Base-by-base conservation (phyloP, 2,329 filamentous ascomycete genomes). In the Cladophialophora bantiana region DNA sequence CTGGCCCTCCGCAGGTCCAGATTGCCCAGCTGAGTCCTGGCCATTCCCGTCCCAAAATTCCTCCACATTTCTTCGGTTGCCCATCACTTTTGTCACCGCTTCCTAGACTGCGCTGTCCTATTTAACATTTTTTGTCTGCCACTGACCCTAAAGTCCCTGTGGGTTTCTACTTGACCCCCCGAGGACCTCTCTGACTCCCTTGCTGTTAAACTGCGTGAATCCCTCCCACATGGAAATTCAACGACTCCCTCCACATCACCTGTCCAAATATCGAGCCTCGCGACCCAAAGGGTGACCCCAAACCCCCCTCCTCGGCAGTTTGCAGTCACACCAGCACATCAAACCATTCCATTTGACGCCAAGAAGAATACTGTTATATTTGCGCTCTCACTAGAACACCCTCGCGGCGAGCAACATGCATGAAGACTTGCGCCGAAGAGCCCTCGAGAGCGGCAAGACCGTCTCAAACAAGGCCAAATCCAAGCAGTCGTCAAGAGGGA, bases 391-490 rank as follows among this genome's bases (percentile, higher is more conserved):
- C 10, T 50, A 26, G 18, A 36, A 31, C 62, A 50, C 6, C 6
- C 12, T 56, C 38, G 20, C 18, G 36, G 36, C 52, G 35, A 36
- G 42, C 74, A 79, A 35, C 60, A 83, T 83, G 81, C 81, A 79
- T 54, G 81, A 83, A 54, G 70, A 74, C 71, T 76, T 82, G 61
- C 78, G 86, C 70, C 83, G 86, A 72, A 84, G 86, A 74, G 86
- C 86, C 64, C 83, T 88, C 45, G 87, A 89, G 80, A 87, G 85
- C 79, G 83, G 84, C 75, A 90, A 90, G 79, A 90, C 87, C 20
- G 79, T 86, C 55, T 89, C 88, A 60, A 85, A 67, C 57, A 89
- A 89, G 74, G 85, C 86, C 40, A 68, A 68, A 58, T 86, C 85
- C 32, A 82, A 82, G 66, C 80, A 83, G 65, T 82, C 80, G 52